These are phyloP conservation scores for Lasiosphaeria hispida DNA, from an alignment of 495 filamentous ascomycete genomes.

Conservation along the genomic window DNA sequence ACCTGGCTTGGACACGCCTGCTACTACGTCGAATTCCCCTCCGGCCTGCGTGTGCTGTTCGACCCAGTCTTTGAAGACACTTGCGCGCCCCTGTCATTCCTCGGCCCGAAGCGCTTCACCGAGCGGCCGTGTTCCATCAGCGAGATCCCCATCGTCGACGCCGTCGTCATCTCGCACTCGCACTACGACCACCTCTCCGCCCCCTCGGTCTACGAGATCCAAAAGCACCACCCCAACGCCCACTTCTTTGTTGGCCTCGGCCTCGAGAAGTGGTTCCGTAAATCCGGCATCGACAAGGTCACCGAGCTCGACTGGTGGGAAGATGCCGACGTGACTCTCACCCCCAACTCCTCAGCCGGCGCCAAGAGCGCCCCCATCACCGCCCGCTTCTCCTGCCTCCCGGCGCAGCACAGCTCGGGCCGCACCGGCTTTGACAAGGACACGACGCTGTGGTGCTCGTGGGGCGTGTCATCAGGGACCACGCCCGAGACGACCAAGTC, in stretches of 20 bases:
- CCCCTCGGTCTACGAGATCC: conserved; percentile 67
- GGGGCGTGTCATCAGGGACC: conserved; percentile 71
- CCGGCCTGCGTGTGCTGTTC: conserved; percentile 84
- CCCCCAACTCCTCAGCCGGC: conserved; percentile 20
- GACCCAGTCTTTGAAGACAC: conserved; percentile 92
- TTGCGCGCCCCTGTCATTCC: conserved; percentile 70
- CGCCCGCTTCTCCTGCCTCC: conserved; percentile 78
- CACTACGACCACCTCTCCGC: conserved; percentile 93
- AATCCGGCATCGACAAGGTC: conserved; percentile 64
- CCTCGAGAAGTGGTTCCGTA: conserved; percentile 78
- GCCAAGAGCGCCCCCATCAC: conserved; percentile 48
- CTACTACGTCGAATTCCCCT: conserved; percentile 89
- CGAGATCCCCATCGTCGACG: conserved; percentile 82
- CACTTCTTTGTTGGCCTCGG: conserved; percentile 89
- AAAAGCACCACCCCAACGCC: conserved; percentile 68
- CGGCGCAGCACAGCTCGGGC: conserved; percentile 79
- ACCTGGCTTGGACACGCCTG: conserved; percentile 98
- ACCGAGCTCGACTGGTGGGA: conserved; percentile 98
- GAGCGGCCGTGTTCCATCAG: conserved; percentile 71
- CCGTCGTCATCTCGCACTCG: conserved; percentile 86
- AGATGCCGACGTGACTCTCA: conserved; percentile 66
- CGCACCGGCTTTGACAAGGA: conserved; percentile 65
- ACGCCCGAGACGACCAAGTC: conserved; percentile 47
- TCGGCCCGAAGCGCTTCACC: conserved; percentile 80
- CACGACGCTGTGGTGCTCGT: conserved; percentile 82